These are phyloP conservation scores for Aphanomyces stellatus DNA, from an alignment of 352 stramenopile genomes.

Conservation along the genomic window DNA sequence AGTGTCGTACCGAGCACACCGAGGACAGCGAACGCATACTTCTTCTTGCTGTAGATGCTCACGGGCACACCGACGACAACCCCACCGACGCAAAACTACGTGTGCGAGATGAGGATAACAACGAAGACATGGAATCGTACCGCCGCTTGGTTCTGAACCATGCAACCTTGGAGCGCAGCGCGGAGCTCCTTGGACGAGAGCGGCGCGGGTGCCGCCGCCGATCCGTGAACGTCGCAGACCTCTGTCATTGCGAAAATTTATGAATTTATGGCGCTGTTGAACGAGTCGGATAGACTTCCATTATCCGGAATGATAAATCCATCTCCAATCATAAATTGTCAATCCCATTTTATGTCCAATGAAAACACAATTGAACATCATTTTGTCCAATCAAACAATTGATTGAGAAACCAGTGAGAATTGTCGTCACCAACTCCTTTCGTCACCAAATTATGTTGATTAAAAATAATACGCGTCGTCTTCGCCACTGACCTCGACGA, in stretches of 20 bases:
- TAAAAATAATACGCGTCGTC: constrained; percentile 18
- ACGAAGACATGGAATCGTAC: not conserved
- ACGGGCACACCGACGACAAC: constrained; percentile 75
- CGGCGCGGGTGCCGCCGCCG: not conserved
- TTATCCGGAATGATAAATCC: too few species aligned
- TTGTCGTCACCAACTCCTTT: not conserved
- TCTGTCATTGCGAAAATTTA: too few species aligned
- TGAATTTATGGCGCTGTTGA: too few species aligned
- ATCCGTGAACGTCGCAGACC: too few species aligned
- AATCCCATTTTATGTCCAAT: too few species aligned
- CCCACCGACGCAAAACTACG: constrained; percentile 63
- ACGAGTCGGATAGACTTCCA: too few species aligned
- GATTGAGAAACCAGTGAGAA: not conserved
- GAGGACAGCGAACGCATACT: constrained; percentile 66
- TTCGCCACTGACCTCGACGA: not conserved
- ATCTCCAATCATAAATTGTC: too few species aligned
- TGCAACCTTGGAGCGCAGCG: constrained; percentile 12
- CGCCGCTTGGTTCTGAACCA: constrained; percentile 2
- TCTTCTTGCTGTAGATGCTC: constrained; percentile 72
- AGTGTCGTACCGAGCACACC: constrained; percentile 52
- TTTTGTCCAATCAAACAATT: too few species aligned
- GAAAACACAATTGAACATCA: too few species aligned
- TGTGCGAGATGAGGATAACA: not conserved
- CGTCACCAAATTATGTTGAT: too few species aligned
- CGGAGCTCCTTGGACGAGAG: constrained; percentile 15